Conservation (phyloP, 495 filamentous ascomycete genomes). For the Aspergillus steynii region DNA sequence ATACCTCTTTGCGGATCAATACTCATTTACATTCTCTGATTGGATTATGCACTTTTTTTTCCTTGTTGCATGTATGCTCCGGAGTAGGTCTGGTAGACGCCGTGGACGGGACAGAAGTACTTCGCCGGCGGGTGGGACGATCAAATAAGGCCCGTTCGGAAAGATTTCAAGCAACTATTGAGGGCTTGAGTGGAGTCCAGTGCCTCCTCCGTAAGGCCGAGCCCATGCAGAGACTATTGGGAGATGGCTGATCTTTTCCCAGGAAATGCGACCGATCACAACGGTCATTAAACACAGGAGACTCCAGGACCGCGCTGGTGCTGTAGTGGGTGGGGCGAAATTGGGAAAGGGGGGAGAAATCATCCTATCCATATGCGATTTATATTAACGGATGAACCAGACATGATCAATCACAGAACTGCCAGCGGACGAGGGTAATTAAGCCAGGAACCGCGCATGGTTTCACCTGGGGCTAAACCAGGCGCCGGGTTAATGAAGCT, state of each 20-base stretch:
- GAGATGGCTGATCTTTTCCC: neutral
- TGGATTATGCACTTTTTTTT: neutral
- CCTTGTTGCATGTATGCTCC: neutral
- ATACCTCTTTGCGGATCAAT: conserved; percentile 25
- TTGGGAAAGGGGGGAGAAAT: neutral
- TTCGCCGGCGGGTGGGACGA: neutral
- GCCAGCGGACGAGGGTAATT: neutral
- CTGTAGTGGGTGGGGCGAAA: neutral
- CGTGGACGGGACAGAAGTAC: neutral
- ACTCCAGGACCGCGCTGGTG: conserved; percentile 3
- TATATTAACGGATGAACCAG: conserved; percentile 1
- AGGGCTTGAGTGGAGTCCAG: neutral
- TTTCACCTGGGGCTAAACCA: neutral
- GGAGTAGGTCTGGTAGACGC: neutral
- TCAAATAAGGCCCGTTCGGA: neutral
- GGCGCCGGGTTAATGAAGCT: conserved; percentile 24
- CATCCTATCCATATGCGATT: neutral
- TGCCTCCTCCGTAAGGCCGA: neutral
- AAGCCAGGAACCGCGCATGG: neutral
- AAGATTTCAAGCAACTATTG: neutral
- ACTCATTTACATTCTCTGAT: conserved; percentile 6
- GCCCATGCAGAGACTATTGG: neutral
- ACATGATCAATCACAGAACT: neutral
- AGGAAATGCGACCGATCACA: conserved; percentile 1
- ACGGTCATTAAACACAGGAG: conserved; percentile 6